Evolutionary conservation across 352 stramenopile genomes (phyloP).

Genomic region (Elongisporangium undulatum): DNA sequence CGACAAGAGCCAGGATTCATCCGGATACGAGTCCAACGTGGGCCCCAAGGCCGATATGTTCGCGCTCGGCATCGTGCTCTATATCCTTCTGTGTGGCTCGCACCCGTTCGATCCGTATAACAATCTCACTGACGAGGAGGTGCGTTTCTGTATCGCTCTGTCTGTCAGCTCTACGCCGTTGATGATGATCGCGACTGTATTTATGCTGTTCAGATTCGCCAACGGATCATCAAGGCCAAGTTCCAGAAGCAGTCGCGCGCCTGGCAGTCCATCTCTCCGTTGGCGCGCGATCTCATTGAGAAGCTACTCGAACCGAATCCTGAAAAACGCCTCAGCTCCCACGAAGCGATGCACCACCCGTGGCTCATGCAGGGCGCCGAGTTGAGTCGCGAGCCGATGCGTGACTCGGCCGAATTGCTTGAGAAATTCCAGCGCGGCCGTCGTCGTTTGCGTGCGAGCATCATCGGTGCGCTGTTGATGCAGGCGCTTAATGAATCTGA

Average conservation of each 20-base stretch:
- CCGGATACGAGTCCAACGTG: constrained; percentile 36
- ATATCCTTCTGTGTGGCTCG: constrained; percentile 80
- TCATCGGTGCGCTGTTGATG: constrained; percentile 68
- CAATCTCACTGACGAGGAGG: constrained; percentile 80
- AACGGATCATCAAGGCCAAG: constrained; percentile 75
- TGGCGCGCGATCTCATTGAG: constrained; percentile 63
- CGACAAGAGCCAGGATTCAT: constrained; percentile 15
- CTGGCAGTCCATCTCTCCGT: constrained; percentile 66
- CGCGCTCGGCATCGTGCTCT: constrained; percentile 75
- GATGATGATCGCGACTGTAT: background rate
- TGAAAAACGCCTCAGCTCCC: constrained; percentile 56
- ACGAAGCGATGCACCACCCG: constrained; percentile 61
- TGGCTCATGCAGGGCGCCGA: constrained; percentile 59
- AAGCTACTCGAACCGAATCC: constrained; percentile 67
- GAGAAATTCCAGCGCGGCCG: constrained; percentile 78
- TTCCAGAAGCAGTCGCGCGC: constrained; percentile 67
- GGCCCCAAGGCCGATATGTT: constrained; percentile 80
- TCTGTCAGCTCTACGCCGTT: background rate
- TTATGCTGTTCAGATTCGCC: constrained; percentile 42
- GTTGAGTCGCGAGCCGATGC: constrained; percentile 50
- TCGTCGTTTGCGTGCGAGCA: constrained; percentile 70
- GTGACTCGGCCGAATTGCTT: constrained; percentile 66
- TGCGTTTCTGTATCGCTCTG: constrained; percentile 10
- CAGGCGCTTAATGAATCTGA: constrained; percentile 52
- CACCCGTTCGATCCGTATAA: constrained; percentile 86